These are phyloP conservation scores for Lunularia cruciata DNA, from an alignment of 225 moss, liverwort and hornwort species.

Conservation along the genomic window DNA sequence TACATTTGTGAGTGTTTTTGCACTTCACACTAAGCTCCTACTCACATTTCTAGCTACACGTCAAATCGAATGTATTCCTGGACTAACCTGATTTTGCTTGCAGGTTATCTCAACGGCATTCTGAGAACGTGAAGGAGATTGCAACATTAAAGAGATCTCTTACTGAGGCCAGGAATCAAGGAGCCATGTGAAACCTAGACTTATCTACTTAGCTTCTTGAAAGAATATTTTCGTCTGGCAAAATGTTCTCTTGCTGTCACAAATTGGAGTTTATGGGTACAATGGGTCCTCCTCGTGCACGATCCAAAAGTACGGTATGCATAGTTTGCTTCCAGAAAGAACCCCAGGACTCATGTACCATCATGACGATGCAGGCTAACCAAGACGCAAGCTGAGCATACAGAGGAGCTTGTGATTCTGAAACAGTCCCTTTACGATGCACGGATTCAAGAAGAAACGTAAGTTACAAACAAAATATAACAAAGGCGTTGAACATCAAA, in stretches of 20 bases:
- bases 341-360: too few relatives aligned
- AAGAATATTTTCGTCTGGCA: too few relatives aligned
- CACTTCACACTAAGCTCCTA: too few relatives aligned
- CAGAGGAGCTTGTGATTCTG: constrained; percentile 39
- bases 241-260: too few relatives aligned
- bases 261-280: too few relatives aligned
- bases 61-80: too few relatives aligned
- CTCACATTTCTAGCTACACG: too few relatives aligned
- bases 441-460: constrained; percentile 43
- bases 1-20: constrained; percentile 32
- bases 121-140: constrained; percentile 41
- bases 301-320: too few relatives aligned
- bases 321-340: too few relatives aligned
- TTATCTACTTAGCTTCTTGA: background rate
- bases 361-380: constrained; percentile 42
- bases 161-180: constrained; percentile 41
- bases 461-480: too few relatives aligned
- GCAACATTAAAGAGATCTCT: constrained; percentile 35
- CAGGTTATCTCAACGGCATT: constrained; percentile 41
- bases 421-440: constrained; percentile 47
- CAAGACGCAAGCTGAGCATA: constrained; percentile 38
- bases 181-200: constrained; percentile 30
- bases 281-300: too few relatives aligned
- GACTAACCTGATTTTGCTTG: background rate
- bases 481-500: too few relatives aligned